Conservation (phyloP, 495 filamentous ascomycete genomes). For the Neohortaea acidophila region DNA sequence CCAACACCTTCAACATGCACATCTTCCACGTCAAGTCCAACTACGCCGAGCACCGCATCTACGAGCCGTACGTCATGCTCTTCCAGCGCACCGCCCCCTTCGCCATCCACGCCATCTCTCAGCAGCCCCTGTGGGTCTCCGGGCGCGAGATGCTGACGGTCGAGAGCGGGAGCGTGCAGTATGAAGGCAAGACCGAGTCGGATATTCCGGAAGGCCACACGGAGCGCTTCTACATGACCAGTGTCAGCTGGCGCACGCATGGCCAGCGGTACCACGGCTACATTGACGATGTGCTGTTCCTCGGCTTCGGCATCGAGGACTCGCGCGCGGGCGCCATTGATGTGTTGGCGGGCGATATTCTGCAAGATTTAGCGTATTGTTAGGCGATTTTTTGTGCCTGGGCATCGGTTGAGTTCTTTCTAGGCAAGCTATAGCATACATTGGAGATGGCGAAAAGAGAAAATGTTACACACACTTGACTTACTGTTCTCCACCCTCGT, state of each 20-base stretch:
- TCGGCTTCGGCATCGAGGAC: conserved; percentile 39
- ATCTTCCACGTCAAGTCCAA: conserved; percentile 39
- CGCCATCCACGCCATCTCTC: conserved; percentile 34
- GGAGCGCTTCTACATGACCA: conserved; percentile 38
- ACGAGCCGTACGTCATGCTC: conserved; percentile 40
- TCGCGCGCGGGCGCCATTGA: conserved; percentile 30
- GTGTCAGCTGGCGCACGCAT: conserved; percentile 35
- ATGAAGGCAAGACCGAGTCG: background rate
- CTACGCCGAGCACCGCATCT: conserved; percentile 31
- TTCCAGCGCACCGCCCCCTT: conserved; percentile 34
- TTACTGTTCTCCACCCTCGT: too few species aligned
- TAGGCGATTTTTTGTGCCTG: too few species aligned
- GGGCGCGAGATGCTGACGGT: conserved; percentile 22
- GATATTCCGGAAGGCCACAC: conserved; percentile 13
- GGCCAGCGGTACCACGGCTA: conserved; percentile 35
- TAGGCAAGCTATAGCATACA: too few species aligned
- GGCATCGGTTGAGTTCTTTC: too few species aligned
- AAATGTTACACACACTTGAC: too few species aligned
- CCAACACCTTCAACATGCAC: conserved; percentile 36
- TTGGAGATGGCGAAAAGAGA: too few species aligned
- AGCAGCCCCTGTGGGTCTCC: conserved; percentile 37
- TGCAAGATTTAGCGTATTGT: conserved; percentile 28
- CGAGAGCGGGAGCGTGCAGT: background rate
- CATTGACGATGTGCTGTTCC: conserved; percentile 34
- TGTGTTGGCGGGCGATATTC: conserved; percentile 32